phyloP scores from a whole-genome alignment of 2,329 filamentous ascomycete species.

The Dissoconium aciculare region DNA sequence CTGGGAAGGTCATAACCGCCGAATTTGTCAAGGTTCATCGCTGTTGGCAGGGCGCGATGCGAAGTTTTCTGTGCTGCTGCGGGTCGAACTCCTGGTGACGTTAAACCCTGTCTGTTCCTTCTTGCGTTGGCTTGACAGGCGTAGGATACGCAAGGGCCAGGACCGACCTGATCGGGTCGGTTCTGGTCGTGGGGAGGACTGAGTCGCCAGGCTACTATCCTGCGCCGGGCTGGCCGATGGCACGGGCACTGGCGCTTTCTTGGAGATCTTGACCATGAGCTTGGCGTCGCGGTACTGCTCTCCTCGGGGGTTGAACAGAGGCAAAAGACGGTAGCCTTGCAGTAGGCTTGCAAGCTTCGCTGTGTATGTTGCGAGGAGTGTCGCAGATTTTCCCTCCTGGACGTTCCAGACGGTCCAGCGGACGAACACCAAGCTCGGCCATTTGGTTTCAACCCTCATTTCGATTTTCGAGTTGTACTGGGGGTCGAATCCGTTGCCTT shows the following conservation, averaged over 20 bases:
- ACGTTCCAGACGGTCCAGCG: constrained; percentile 86
- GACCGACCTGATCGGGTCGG: constrained; percentile 20
- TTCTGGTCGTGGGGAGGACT: constrained; percentile 19
- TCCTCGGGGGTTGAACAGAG: constrained; percentile 73
- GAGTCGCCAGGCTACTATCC: constrained; percentile 13
- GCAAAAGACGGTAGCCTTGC: constrained; percentile 83
- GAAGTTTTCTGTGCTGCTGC: not conserved
- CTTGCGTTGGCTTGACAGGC: constrained; percentile 28
- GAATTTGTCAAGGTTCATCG: not conserved
- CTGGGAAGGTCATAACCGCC: not conserved
- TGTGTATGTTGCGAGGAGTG: constrained; percentile 71
- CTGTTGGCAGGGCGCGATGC: not conserved
- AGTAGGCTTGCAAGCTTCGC: constrained; percentile 82
- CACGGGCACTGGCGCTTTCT: constrained; percentile 27
- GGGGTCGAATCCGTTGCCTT: constrained; percentile 87
- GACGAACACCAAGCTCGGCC: constrained; percentile 84
- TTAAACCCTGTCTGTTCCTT: not conserved
- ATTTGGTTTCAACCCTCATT: constrained; percentile 80
- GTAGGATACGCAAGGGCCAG: constrained; percentile 28
- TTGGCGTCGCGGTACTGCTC: constrained; percentile 93
- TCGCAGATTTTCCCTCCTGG: constrained; percentile 52
- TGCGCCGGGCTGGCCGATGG: constrained; percentile 18
- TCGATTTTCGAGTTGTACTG: constrained; percentile 66
- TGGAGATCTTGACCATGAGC: constrained; percentile 76
- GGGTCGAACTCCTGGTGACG: not conserved